Evolutionary conservation across 345 rosid genomes (phyloP).

Genomic region (Populus deltoides): DNA sequence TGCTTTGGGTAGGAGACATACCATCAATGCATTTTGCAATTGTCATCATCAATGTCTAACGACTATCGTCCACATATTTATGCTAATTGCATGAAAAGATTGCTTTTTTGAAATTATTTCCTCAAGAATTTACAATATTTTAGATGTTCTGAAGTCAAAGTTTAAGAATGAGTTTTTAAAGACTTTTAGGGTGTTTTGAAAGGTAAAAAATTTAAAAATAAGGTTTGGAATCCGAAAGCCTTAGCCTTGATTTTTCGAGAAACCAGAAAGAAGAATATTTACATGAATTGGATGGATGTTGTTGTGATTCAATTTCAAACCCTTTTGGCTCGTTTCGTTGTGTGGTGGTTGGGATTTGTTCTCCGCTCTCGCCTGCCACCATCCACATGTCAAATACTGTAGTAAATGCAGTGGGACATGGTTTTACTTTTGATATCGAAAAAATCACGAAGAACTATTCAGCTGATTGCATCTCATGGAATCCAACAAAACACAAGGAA

Average conservation of each 20-base stretch:
- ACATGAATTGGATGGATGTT: background rate
- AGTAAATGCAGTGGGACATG: no score
- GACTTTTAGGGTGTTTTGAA: no score
- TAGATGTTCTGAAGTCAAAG: no score
- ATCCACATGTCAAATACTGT: background rate
- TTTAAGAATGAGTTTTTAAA: no score
- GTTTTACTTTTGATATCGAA: background rate
- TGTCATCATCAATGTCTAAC: no score
- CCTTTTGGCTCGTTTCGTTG: background rate
- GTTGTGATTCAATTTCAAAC: background rate
- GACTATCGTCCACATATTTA: background rate
- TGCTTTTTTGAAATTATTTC: no score
- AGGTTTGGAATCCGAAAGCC: no score
- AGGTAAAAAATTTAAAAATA: no score
- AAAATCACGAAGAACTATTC: background rate
- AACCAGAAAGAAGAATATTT: no score
- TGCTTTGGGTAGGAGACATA: background rate
- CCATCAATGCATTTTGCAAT: background rate
- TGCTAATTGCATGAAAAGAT: background rate
- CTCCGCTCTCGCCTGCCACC: background rate
- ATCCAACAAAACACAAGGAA: background rate
- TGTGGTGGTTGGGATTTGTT: background rate
- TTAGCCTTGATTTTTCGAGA: no score
- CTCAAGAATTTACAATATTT: no score
- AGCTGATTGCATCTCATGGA: background rate